Percentiles rank a stretch among this genome's conserved stretches.
Evolutionary conservation across 2,329 filamentous ascomycete genomes (phyloP).

Genomic region (Bipolaris oryzae): DNA sequence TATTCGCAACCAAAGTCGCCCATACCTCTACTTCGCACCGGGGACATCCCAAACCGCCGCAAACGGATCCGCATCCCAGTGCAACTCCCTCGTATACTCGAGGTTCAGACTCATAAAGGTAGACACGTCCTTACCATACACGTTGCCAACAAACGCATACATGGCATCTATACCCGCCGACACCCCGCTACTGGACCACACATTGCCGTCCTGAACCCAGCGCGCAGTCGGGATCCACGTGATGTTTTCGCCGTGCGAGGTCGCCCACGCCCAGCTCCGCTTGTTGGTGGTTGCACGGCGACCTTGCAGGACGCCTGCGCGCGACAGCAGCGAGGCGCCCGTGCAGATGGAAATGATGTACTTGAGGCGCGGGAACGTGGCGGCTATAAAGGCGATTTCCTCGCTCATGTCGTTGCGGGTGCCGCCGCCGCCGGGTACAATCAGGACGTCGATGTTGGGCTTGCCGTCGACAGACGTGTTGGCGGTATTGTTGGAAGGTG

Average conservation of each 20-base stretch:
- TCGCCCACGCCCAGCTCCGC: constrained; percentile 57
- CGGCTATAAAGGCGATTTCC: constrained; percentile 57
- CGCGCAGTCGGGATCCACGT: constrained; percentile 62
- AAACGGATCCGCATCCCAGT: constrained; percentile 62
- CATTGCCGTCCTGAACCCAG: constrained; percentile 69
- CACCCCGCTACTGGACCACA: constrained; percentile 69
- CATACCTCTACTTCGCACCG: constrained; percentile 3
- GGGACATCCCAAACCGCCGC: constrained; percentile 44
- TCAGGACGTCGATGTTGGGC: constrained; percentile 62
- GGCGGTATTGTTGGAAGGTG: not conserved
- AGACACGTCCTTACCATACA: constrained; percentile 62
- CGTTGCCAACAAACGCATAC: constrained; percentile 60
- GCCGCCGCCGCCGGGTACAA: constrained; percentile 68
- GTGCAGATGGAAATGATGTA: constrained; percentile 71
- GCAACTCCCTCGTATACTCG: constrained; percentile 62
- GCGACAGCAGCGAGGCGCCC: constrained; percentile 63
- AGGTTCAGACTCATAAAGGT: constrained; percentile 54
- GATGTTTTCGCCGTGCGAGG: constrained; percentile 54
- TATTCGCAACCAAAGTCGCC: not conserved
- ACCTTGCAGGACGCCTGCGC: constrained; percentile 65
- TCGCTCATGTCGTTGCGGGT: constrained; percentile 41
- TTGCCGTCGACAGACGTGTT: not conserved
- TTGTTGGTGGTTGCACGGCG: constrained; percentile 71
- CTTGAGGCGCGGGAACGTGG: constrained; percentile 54
- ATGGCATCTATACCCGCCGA: constrained; percentile 67